Evolutionary conservation across 2,329 filamentous ascomycete species (phyloP), one percentile per base, ranked within the genome.

Genomic region (Cercospora sp.): DNA sequence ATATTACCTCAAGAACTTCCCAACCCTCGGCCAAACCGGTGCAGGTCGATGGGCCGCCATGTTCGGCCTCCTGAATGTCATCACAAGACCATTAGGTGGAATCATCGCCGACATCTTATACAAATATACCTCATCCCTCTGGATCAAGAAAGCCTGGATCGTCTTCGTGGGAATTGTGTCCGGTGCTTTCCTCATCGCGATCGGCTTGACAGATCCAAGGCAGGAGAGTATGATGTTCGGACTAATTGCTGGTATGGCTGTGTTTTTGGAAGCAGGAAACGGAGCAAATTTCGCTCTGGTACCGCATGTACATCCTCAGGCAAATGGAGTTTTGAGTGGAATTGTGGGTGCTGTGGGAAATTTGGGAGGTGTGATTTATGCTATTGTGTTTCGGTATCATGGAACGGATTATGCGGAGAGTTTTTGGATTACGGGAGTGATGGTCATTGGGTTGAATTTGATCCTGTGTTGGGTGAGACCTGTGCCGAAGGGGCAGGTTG

Each of bases 271-370:
- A 78, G 92, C 90, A 1, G 89, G 89, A 53, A 97, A 97, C 77
- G 93, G 93, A 0, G 90, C 91, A 45, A 94, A 92, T 81, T 97
- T 95, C 79, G 88, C 91, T 0, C 85, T 97, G 8, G 90, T 97
- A 21, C 93, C 93, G 3, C 93, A 97, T 77, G 90, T 97, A 1
- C 90, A 93, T 79, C 92, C 92, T 0, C 86, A 85, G 69, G 91
- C 92, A 69, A 97, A 97, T 79, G 93, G 92, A 78, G 81, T 88
- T 65, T 84, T 97, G 12, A 91, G 89, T 0, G 93, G 93, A 16
- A 82, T 91, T 32, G 89, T 92, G 0, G 93, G 93, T 7, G 92
- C 91, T 0, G 85, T 87, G 9, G 93, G 93, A 1, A 97, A 97
- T 75, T 79, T 97, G 13, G 93, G 93, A 4, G 93, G 93, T 12